phyloP scores from a whole-genome alignment of 768 basidiomycete species.

The Ephemerocybe angulata region DNA sequence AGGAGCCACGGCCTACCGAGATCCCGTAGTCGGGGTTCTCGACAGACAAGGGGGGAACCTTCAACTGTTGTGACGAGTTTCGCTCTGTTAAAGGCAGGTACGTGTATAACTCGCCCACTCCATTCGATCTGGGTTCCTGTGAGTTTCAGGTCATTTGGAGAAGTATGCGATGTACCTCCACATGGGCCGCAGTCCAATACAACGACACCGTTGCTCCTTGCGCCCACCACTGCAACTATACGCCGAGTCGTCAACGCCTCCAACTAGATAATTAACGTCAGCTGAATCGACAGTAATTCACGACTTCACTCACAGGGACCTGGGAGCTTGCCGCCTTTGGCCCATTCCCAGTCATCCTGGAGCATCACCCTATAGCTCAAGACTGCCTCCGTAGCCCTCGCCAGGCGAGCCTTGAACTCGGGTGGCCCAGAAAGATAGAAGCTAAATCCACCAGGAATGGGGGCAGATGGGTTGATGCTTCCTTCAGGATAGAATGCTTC shows the following conservation, averaged over 20 bases:
- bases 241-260: slow-evolving; percentile 52
- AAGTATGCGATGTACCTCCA: slow-evolving; percentile 48
- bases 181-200: slow-evolving; percentile 71
- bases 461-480: slow-evolving; percentile 53
- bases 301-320: slow-evolving; percentile 54
- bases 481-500: slow-evolving; percentile 60
- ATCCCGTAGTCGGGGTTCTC: slow-evolving; percentile 59
- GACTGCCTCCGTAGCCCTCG: slow-evolving; percentile 49
- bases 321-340: slow-evolving; percentile 75
- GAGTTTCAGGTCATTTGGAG: background rate
- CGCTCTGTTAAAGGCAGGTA: slow-evolving; percentile 54
- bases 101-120: slow-evolving; percentile 63
- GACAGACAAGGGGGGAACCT: slow-evolving; percentile 46
- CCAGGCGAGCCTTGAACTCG: slow-evolving; percentile 35
- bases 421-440: slow-evolving; percentile 62
- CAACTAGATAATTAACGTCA: slow-evolving; percentile 33
- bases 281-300: background rate
- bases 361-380: slow-evolving; percentile 69
- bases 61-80: slow-evolving; percentile 40
- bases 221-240: slow-evolving; percentile 70
- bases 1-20: slow-evolving; percentile 66
- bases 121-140: slow-evolving; percentile 37
- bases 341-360: slow-evolving; percentile 58
- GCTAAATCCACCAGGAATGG: slow-evolving; percentile 60
- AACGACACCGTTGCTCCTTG: slow-evolving; percentile 55